Percentiles rank a stretch among this genome's conserved stretches.
These are phyloP conservation scores for Lindgomyces ingoldianus DNA, from an alignment of 495 filamentous ascomycete genomes.

Conservation along the genomic window DNA sequence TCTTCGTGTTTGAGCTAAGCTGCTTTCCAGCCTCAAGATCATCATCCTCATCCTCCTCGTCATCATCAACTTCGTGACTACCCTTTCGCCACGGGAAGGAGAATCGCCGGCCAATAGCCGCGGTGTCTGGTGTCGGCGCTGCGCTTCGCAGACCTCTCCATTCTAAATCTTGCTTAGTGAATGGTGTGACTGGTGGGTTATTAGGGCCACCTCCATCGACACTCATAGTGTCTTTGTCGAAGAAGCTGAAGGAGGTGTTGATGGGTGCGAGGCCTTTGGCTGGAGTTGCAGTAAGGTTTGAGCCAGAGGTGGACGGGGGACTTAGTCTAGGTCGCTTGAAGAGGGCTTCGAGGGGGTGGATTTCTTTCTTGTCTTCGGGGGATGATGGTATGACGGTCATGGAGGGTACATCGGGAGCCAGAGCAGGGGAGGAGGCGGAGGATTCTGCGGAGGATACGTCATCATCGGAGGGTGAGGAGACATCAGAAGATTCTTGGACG, in stretches of 20 bases:
- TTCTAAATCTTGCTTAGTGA: constrained; percentile 74
- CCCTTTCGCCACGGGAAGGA: constrained; percentile 45
- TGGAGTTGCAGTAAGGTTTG: constrained; percentile 45
- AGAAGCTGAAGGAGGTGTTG: constrained; percentile 63
- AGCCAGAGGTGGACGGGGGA: constrained; percentile 1
- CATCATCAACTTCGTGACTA: constrained; percentile 28
- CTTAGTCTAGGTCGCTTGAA: constrained; percentile 66
- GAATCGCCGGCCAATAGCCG: constrained; percentile 61
- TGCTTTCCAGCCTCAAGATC: constrained; percentile 41
- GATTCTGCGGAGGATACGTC: constrained; percentile 22
- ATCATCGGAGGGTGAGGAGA: constrained; percentile 38
- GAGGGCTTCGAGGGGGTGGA: constrained; percentile 85
- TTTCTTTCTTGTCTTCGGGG: constrained; percentile 48
- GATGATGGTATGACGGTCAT: constrained; percentile 27
- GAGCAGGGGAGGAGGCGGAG: constrained; percentile 20
- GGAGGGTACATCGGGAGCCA: constrained; percentile 14
- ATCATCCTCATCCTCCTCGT: constrained; percentile 44
- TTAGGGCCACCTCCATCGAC: constrained; percentile 45
- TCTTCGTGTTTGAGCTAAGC: constrained; percentile 30
- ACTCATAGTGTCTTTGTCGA: constrained; percentile 52
- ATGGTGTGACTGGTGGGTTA: constrained; percentile 71
- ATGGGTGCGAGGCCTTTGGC: constrained; percentile 49
- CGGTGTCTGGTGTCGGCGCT: constrained; percentile 92
- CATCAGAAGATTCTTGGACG: constrained; percentile 26
- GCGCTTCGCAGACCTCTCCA: constrained; percentile 73